Base-by-base conservation (phyloP, 2,329 filamentous ascomycete genomes). In the Lachnellula occidentalis region DNA sequence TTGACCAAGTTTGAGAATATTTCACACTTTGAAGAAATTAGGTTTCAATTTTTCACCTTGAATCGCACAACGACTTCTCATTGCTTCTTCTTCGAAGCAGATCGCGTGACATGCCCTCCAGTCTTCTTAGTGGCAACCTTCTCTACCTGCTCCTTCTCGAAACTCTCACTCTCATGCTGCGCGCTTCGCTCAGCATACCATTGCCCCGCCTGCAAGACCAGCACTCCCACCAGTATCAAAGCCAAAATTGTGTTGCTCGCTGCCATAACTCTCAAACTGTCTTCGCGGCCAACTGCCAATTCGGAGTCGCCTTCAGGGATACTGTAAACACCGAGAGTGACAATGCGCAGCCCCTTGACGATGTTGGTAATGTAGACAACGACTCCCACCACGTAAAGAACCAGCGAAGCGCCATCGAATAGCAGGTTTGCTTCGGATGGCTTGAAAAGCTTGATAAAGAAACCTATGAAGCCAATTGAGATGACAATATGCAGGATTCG, bases 161-260 rank as follows among this genome's bases (percentile, higher is more conserved):
- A 78, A 69, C 83, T 80, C 67, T 82, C 83, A 53, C 81, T 78
- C 72, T 96, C 92, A 70, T 92, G 87, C 67, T 80, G 79, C 73
- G 97, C 92, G 75, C 95, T 95, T 69, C 89, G 81, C 80, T 97
- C 92, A 24, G 94, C 94, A 75, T 99, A 99, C 94, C 92, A 97
- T 79, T 97, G 90, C 11, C 94, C 94, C 19, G 90, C 90, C 81
- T 99, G 94, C 67, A 99, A 74, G 34, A 96, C 89, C 61, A 99
- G 71, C 9, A 99, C 89, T 5, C 94, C 94, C 3, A 97, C 86
- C 51, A 99, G 74, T 31, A 99, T 90, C 45, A 99, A 80, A 36
- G 92, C 94, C 54, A 97, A 74, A 69, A 99, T 99, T 3, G 94
- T 97, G 73, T 99, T 96, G 72, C 90, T 96, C 7, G 94, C 94